Evolutionary conservation across 192 early-diverging fungal genomes (phyloP).

Genomic region (Podila verticillata): DNA sequence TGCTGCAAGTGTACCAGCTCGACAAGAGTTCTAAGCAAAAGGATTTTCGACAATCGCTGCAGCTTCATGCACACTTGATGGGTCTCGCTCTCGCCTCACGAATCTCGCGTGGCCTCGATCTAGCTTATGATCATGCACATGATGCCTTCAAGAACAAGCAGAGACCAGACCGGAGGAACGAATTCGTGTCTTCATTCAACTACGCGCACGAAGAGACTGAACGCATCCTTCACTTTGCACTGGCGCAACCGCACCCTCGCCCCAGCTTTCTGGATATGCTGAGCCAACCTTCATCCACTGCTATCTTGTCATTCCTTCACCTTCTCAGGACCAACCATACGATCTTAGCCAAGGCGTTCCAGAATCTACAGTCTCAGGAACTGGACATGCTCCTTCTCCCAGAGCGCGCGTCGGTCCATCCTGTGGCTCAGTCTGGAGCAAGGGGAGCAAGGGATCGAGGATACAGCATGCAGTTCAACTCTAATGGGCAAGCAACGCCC

Average conservation of each 20-base stretch:
- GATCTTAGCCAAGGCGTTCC: constrained; percentile 48
- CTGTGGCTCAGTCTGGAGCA: constrained; percentile 9
- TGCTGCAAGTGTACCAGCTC: constrained; percentile 38
- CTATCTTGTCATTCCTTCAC: constrained; percentile 38
- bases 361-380: constrained; percentile 44
- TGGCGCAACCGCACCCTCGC: constrained; percentile 48
- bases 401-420: constrained; percentile 3
- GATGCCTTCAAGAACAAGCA: constrained; percentile 53
- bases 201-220: constrained; percentile 44
- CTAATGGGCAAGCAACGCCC: constrained; percentile 8
- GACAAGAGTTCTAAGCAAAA: constrained; percentile 53
- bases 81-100: constrained; percentile 41
- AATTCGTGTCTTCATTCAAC: constrained; percentile 49
- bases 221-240: constrained; percentile 30
- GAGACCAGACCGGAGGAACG: constrained; percentile 33
- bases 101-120: constrained; percentile 31
- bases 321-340: constrained; percentile 33
- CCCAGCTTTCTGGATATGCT: constrained; percentile 54
- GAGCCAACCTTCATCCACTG: constrained; percentile 24
- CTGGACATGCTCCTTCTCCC: constrained; percentile 35
- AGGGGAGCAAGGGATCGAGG: constrained; percentile 20
- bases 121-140: constrained; percentile 47
- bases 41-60: constrained; percentile 45
- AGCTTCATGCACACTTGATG: constrained; percentile 48
- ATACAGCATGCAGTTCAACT: constrained; percentile 9